Evolutionary conservation across 1,284 basidiomycete species (phyloP), one percentile per base, ranked within the genome.

Genomic region (Rhodotorula glutinis): DNA sequence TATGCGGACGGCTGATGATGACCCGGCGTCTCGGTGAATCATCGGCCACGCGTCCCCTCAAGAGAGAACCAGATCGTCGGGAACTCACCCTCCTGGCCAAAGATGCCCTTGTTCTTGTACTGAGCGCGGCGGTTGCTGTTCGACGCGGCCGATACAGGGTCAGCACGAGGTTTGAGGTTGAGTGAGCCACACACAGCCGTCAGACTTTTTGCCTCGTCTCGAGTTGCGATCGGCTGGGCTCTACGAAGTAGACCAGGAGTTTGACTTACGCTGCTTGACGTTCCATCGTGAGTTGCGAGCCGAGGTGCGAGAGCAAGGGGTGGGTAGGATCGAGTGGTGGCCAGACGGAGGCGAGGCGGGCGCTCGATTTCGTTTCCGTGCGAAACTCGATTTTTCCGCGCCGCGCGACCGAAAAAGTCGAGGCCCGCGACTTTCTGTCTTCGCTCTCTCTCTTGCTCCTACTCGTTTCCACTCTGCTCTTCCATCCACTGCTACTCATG

Each of bases 41-140:
- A 7, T 16, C 11, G 47, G 23, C 8, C 21, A 27, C 13, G n/a
- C 23, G 30, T 29, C 14, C 2, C 4, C 46, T 9, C 10, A 41
- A 5, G 8, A 3, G 43, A 29, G n/a, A 27, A 2, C 7, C 13
- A 8, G 30, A 14, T 14, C 14, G 44, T 23, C 27, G 33, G 13
- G 40, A 41, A 51, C 66, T 19, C 2, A 71, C 72, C 72, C 72
- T 92, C 90, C 75, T 87, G 86, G 79, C 91, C 91, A 73, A 92
- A 82, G 62, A 76, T 69, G 72, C 88, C 88, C 80, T 91, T 92
- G 81, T 85, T 88, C 84, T 92, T 87, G 79, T 84, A 87, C 67
- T 82, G 84, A 58, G 63, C 64, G 30, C 75, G 70, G 23, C 75
- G 74, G 17, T 73, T 66, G 17, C 70, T 73, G 62, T n/a, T 1